Evolutionary conservation across 352 stramenopile genomes (phyloP), one percentile per base, ranked within the genome.

Genomic region (Phytopythium ostracodes): DNA sequence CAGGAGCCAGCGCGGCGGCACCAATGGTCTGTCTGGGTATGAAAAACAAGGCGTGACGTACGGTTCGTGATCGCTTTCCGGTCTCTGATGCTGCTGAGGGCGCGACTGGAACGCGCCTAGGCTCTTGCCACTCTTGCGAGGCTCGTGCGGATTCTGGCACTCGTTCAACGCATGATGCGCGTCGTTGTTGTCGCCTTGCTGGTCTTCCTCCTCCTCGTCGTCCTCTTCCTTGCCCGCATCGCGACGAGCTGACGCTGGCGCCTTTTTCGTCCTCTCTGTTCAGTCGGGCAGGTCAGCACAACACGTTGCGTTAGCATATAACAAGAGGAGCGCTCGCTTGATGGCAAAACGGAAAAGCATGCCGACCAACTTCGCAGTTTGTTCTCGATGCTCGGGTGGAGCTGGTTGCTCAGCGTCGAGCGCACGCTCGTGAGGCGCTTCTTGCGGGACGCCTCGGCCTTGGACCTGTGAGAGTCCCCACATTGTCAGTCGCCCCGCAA

Each of bases 401-500:
- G 63, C 42, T 94, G 84, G 51, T 91, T 93, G 24, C 81, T 92
- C 11, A 94, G 57, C 10, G 81, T 91, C 20, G 81, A 87, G 63
- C 87, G 89, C 63, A 92, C 70, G 50, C 65, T 89, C 40, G 73
- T 85, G 38, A 93, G 60, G 6, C 84, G 78, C 68, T 92, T 88
- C 50, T 88, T 87, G 10, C 81, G 69, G 11, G 73, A 87, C 0
- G 75, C 65, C 56, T 93, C 86, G 1, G 81, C 72, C 64, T 92
- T 91, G 46, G 79, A 73, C 81, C 84, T 94, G 54, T 11, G 40
- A 4, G 27, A 17, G 8, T 11, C 11, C 36, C 12, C 20, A 11
- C 53, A 36, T 9, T 22, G 3, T 36, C 35, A 35, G 36, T 54
- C 24, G 20, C 20, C 11, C 20, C 25, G 7, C 10, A 18, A 25